A percentile compares a stretch with the other conserved stretches of the same genome.
These are phyloP conservation scores for Coemansia sp. DNA, from an alignment of 192 early-diverging fungal genomes.

Conservation along the genomic window DNA sequence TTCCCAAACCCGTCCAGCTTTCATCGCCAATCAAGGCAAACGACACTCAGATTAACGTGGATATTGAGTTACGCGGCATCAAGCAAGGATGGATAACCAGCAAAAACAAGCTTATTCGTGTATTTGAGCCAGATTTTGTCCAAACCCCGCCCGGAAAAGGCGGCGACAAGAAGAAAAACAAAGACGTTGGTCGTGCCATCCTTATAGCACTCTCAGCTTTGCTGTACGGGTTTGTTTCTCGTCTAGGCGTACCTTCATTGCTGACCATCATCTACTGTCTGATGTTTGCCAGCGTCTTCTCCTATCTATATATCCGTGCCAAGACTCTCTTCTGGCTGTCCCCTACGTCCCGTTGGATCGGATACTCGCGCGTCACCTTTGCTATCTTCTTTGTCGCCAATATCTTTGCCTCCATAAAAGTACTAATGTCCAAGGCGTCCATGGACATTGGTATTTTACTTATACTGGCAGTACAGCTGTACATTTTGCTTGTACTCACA, in stretches of 20 bases:
- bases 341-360: slow-evolving; percentile 1
- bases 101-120: not conserved
- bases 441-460: not conserved
- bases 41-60: not conserved
- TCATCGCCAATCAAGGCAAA: not conserved
- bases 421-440: too few species aligned
- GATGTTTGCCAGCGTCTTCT: not conserved
- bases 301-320: not conserved
- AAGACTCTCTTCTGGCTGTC: slow-evolving; percentile 3
- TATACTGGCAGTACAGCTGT: not conserved
- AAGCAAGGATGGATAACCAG: slow-evolving; percentile 3
- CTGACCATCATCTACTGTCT: not conserved
- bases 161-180: not conserved
- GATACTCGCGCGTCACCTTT: slow-evolving; percentile 6
- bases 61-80: slow-evolving; percentile 3
- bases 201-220: slow-evolving; percentile 1
- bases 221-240: not conserved
- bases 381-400: not conserved
- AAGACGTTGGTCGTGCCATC: not conserved
- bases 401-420: not conserved
- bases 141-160: not conserved
- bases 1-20: not conserved
- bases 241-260: not conserved
- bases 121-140: slow-evolving; percentile 1
- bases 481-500: not conserved